phyloP scores from a whole-genome alignment of 305 asterid genomes.

The Plantago lanceolata region DNA sequence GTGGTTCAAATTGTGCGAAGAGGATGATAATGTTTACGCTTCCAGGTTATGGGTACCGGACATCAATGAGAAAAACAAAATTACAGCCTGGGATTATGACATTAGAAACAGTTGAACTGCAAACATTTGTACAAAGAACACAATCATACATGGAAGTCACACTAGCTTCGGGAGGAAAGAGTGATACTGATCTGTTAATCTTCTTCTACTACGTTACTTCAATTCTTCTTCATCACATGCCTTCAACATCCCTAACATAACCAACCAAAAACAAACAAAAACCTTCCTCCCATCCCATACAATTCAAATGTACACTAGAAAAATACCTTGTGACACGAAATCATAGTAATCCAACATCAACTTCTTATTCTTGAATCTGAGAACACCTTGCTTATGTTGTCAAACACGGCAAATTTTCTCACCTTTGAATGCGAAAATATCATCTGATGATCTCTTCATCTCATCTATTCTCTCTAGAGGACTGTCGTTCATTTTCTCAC shows the following conservation, averaged over 20 bases:
- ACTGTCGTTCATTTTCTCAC: constrained; percentile 26
- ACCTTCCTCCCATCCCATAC: neutral
- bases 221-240: neutral
- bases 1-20: no score
- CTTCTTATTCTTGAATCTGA: neutral
- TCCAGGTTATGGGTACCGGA: no score
- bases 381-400: neutral
- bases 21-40: no score
- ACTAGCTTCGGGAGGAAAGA: neutral
- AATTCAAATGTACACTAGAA: neutral
- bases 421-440: constrained; percentile 30
- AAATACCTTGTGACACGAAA: neutral
- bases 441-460: constrained; percentile 27
- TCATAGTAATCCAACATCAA: neutral
- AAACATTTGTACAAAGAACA: neutral
- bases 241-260: neutral
- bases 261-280: neutral
- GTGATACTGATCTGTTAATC: neutral
- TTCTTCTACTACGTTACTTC: neutral
- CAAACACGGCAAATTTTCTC: constrained; percentile 7
- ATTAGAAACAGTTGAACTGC: neutral
- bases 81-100: neutral
- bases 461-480: constrained; percentile 58
- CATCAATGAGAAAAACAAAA: neutral
- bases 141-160: neutral